A percentile compares a stretch with the other conserved stretches of the same genome.
phyloP scores from a whole-genome alignment of 176 grass and related monocot genomes.

The Raddia distichophylla region DNA sequence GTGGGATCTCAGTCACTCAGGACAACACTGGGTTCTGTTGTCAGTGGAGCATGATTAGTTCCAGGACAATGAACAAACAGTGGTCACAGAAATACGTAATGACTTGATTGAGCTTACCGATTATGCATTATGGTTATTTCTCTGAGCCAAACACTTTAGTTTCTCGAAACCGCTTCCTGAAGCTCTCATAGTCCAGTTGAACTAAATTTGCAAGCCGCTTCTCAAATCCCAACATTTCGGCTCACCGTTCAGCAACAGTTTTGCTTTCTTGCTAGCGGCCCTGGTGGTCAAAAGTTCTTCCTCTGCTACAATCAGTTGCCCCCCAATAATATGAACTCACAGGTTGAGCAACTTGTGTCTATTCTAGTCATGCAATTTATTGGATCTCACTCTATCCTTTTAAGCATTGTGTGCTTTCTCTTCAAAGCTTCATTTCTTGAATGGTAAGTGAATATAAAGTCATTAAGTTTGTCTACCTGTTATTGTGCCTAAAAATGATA shows the following conservation, averaged over 20 bases:
- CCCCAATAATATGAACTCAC: background rate
- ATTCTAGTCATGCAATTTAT: background rate
- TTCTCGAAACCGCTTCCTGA: too few relatives aligned
- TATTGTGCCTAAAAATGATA: slow-evolving; percentile 8
- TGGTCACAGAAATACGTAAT: background rate
- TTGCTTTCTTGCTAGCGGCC: background rate
- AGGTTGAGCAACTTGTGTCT: background rate
- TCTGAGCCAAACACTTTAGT: too few relatives aligned
- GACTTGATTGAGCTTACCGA: background rate
- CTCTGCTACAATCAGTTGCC: background rate
- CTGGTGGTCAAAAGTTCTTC: slow-evolving; percentile 6
- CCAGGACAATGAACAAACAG: background rate
- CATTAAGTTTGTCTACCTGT: background rate
- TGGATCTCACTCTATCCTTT: slow-evolving; percentile 12
- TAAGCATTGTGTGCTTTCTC: slow-evolving; percentile 5
- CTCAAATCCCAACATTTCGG: too few relatives aligned
- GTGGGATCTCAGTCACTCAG: background rate
- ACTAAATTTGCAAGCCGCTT: too few relatives aligned
- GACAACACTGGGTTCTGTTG: background rate
- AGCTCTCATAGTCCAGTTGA: too few relatives aligned
- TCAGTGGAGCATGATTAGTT: background rate
- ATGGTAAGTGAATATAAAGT: background rate
- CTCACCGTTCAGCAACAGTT: too few relatives aligned
- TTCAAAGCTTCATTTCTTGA: slow-evolving; percentile 17
- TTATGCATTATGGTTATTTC: too few relatives aligned